Evolutionary conservation across 1,139 yeast species (phyloP).

Genomic region (Candida sojae): DNA sequence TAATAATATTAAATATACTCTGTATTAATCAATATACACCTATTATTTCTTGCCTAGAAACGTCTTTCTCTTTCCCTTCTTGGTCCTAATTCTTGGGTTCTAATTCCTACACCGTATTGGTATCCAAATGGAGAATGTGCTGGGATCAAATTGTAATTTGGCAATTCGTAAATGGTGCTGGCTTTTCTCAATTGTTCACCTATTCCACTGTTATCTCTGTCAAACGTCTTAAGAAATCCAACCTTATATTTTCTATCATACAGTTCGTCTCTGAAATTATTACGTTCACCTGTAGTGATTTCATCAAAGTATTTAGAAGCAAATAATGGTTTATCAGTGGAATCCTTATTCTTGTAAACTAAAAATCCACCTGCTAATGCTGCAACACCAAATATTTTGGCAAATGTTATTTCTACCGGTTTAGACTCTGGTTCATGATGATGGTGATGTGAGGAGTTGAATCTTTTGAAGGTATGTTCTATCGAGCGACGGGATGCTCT

Average conservation of each 20-base stretch:
- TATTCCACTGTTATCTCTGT: conserved; percentile 50
- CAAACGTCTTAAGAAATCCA: conserved; percentile 44
- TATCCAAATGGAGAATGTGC: conserved; percentile 45
- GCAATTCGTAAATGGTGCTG: conserved; percentile 27
- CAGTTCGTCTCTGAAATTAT: conserved; percentile 38
- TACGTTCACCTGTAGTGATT: conserved; percentile 39
- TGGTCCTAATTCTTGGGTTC: conserved; percentile 47
- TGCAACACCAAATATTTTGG: conserved; percentile 21
- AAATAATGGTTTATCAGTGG: conserved; percentile 39
- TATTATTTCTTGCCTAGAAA: conserved; percentile 31
- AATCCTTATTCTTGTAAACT: conserved; percentile 40
- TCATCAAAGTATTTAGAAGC: conserved; percentile 37
- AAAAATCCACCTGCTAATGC: conserved; percentile 40
- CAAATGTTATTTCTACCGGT: conserved; percentile 25
- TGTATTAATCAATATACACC: conserved; percentile 1
- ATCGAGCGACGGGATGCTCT: conserved; percentile 10
- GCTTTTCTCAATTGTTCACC: conserved; percentile 47
- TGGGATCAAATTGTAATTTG: conserved; percentile 40
- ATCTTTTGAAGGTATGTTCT: conserved; percentile 25
- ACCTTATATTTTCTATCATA: conserved; percentile 42
- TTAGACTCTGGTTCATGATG: conserved; percentile 27
- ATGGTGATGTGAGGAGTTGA: conserved; percentile 26
- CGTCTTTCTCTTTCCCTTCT: conserved; percentile 45
- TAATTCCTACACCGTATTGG: conserved; percentile 50
- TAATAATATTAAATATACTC: background rate